Conservation (phyloP, 768 basidiomycete species). For the Serendipita indica region DNA sequence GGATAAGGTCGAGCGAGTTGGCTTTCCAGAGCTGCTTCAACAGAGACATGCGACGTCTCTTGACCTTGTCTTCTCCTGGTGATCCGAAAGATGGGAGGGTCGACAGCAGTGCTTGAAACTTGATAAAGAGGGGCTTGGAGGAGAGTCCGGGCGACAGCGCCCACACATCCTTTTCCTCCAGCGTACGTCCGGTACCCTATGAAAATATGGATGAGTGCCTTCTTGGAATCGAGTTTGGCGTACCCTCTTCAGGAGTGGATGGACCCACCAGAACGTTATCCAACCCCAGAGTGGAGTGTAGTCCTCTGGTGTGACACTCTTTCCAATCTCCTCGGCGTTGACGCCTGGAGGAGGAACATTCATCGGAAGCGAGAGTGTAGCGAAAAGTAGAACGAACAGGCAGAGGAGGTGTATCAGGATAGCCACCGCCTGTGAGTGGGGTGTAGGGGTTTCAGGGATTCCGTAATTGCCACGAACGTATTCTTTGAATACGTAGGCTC, state of each 20-base stretch:
- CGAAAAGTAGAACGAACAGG: not conserved
- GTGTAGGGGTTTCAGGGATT: too few species aligned
- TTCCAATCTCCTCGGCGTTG: slow-evolving; percentile 4
- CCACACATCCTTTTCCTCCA: slow-evolving; percentile 15
- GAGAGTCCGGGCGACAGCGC: slow-evolving; percentile 12
- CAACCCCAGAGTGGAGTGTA: slow-evolving; percentile 13
- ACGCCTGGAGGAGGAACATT: slow-evolving; percentile 1
- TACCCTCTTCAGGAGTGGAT: slow-evolving; percentile 14
- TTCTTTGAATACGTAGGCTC: slow-evolving; percentile 40
- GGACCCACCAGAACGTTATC: slow-evolving; percentile 15
- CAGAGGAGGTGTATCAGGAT: not conserved
- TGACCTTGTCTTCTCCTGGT: too few species aligned
- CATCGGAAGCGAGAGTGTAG: not conserved
- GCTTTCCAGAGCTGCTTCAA: slow-evolving; percentile 11
- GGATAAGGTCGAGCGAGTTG: slow-evolving; percentile 15
- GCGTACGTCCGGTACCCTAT: slow-evolving; percentile 4
- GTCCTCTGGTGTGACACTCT: slow-evolving; percentile 14
- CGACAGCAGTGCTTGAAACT: slow-evolving; percentile 8
- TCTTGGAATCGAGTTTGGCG: not conserved
- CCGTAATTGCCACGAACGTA: slow-evolving; percentile 23
- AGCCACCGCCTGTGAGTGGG: not conserved
- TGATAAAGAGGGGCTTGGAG: slow-evolving; percentile 11
- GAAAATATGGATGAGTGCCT: not conserved
- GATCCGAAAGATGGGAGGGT: too few species aligned
- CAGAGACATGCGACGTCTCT: slow-evolving; percentile 3